Evolutionary conservation across 2,329 filamentous ascomycete species (phyloP).

Genomic region (Curvularia hawaiiensis): DNA sequence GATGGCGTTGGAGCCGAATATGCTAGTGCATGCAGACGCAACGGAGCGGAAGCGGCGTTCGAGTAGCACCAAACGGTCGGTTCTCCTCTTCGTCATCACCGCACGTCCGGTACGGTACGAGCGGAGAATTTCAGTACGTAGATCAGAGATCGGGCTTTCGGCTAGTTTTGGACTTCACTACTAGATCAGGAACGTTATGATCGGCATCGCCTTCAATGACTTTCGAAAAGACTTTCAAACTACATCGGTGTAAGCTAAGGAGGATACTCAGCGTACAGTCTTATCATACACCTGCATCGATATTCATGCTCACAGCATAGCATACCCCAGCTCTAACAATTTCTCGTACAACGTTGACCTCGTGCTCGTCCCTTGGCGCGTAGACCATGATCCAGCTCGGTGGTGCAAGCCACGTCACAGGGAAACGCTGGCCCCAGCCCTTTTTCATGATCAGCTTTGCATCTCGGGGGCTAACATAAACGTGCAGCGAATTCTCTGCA

Average conservation of each 20-base stretch:
- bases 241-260: neutral
- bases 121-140: neutral
- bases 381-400: constrained; percentile 69
- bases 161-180: neutral
- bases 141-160: neutral
- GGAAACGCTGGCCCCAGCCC: constrained; percentile 76
- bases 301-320: constrained; percentile 55
- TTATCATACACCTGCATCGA: constrained; percentile 7
- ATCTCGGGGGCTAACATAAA: constrained; percentile 78
- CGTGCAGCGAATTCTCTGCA: constrained; percentile 75
- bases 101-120: neutral
- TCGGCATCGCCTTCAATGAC: neutral
- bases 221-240: neutral
- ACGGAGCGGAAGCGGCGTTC: constrained; percentile 17
- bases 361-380: constrained; percentile 71
- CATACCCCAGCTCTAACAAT: constrained; percentile 78
- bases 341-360: constrained; percentile 68
- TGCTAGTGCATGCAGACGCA: constrained; percentile 1
- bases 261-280: neutral
- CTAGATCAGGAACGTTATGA: neutral
- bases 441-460: constrained; percentile 71
- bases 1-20: constrained; percentile 6
- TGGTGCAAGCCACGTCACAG: constrained; percentile 43
- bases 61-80: constrained; percentile 15
- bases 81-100: constrained; percentile 25